Percentiles rank a stretch among this genome's conserved stretches.
phyloP scores from a whole-genome alignment of 129 eudicot species.

The Oenanthe sinensis region DNA sequence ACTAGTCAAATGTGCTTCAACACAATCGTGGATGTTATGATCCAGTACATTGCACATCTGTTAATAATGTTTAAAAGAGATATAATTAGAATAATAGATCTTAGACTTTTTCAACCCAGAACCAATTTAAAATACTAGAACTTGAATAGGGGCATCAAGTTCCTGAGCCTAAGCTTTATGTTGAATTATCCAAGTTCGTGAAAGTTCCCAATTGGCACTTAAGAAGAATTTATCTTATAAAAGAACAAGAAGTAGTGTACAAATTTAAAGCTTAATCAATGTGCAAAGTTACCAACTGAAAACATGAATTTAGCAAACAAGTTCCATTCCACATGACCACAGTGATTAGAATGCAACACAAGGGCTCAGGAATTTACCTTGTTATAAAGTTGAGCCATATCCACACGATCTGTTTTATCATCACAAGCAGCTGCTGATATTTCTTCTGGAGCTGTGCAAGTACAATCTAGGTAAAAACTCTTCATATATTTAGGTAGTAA shows the following conservation, averaged over 20 bases:
- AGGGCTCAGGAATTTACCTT: not conserved
- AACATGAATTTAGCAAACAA: not conserved
- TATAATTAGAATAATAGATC: not conserved
- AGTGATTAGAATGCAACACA: not conserved
- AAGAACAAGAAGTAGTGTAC: not conserved
- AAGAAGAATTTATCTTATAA: not conserved
- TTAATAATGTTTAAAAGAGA: not conserved
- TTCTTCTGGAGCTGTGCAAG: not conserved
- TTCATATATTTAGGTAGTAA: not conserved
- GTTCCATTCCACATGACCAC: not conserved
- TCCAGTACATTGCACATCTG: constrained; percentile 59
- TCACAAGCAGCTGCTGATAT: constrained; percentile 1
- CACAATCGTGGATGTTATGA: constrained; percentile 36
- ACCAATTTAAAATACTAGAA: not conserved
- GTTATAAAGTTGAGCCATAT: constrained; percentile 4
- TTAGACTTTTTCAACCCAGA: not conserved
- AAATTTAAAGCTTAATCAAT: not conserved
- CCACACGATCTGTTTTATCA: not conserved
- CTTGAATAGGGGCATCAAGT: not conserved
- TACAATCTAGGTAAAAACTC: not conserved
- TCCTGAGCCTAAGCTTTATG: not conserved
- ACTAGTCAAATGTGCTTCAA: constrained; percentile 30
- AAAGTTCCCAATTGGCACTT: not conserved
- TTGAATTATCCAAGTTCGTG: not conserved
- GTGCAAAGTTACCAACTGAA: not conserved